Conservation (phyloP, 495 filamentous ascomycete genomes). For the Jackrogersella minutella region DNA sequence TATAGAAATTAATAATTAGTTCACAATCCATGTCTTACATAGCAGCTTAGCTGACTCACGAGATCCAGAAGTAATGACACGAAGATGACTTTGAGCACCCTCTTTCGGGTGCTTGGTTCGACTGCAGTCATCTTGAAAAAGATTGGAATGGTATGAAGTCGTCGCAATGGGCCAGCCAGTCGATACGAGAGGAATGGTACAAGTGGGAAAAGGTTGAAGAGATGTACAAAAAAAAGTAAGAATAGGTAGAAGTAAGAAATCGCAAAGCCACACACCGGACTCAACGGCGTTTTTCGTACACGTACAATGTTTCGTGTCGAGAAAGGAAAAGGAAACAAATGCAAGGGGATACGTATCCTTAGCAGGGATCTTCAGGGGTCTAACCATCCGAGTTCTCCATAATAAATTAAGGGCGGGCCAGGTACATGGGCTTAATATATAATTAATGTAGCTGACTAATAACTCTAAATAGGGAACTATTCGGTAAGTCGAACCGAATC, state of each 20-base stretch:
- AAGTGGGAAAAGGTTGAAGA: neutral
- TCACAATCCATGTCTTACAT: neutral
- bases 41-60: conserved; percentile 43
- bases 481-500: too few relatives aligned
- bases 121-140: conserved; percentile 51
- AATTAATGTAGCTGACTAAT: neutral
- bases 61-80: conserved; percentile 63
- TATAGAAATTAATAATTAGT: conserved; percentile 37
- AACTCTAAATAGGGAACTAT: neutral
- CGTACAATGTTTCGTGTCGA: neutral
- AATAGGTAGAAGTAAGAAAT: neutral
- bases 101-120: conserved; percentile 68
- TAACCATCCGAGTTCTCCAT: conserved; percentile 14
- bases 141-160: conserved; percentile 4
- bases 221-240: neutral
- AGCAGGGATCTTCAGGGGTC: conserved; percentile 8
- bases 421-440: too few relatives aligned
- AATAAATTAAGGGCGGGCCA: too few relatives aligned
- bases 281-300: neutral
- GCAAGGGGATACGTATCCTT: conserved; percentile 29
- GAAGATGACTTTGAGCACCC: conserved; percentile 79
- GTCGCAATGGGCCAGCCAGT: conserved; percentile 36
- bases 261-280: conserved; percentile 5
- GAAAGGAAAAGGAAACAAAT: neutral
- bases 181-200: conserved; percentile 6